Percentiles rank a stretch among this genome's conserved stretches.
Evolutionary conservation across 495 filamentous ascomycete species (phyloP).

Genomic region (Poronia punctata): DNA sequence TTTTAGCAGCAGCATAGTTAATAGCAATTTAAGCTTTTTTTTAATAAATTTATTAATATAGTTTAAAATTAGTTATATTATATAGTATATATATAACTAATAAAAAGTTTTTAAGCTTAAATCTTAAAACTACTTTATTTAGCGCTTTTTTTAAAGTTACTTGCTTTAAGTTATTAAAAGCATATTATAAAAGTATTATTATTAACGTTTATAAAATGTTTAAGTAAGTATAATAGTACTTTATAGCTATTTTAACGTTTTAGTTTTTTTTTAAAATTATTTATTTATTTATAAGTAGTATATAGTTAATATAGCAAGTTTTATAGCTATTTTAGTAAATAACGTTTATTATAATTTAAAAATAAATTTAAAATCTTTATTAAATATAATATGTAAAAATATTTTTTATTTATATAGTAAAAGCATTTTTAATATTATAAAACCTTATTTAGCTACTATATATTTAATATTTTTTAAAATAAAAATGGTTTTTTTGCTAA

Average conservation of each 20-base stretch:
- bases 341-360: not conserved
- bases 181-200: not conserved
- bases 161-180: not conserved
- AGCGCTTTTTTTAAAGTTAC: not conserved
- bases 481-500: not conserved
- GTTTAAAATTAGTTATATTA: not conserved
- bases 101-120: not conserved
- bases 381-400: not conserved
- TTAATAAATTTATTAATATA: not conserved
- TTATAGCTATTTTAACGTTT: not conserved
- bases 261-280: not conserved
- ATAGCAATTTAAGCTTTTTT: not conserved
- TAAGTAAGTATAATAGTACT: not conserved
- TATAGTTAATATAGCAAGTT: not conserved
- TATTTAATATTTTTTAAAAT: not conserved
- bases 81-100: not conserved
- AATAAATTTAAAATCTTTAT: not conserved
- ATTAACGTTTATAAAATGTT: not conserved
- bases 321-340: not conserved
- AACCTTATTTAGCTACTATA: not conserved
- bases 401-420: not conserved
- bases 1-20: not conserved
- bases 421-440: not conserved
- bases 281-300: constrained; percentile 1
- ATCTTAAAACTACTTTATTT: not conserved